phyloP scores from a whole-genome alignment of 257 asterid genomes.

The Nicotiana noctiflora region DNA sequence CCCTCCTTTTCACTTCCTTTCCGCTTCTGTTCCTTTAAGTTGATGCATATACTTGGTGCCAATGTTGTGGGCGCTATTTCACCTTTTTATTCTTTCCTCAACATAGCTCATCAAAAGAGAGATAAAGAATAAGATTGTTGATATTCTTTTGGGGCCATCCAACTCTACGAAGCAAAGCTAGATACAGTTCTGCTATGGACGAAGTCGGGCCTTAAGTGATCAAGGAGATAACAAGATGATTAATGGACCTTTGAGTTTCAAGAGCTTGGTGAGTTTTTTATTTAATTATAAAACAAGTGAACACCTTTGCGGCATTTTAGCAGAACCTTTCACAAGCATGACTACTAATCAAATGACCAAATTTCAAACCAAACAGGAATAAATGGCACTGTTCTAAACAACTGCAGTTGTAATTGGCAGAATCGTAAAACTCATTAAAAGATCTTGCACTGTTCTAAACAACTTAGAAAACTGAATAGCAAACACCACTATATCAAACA shows the following conservation, averaged over 20 bases:
- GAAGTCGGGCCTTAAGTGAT: not conserved
- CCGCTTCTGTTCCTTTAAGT: not conserved
- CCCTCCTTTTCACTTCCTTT: not conserved
- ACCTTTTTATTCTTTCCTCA: not conserved
- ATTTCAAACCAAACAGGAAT: not conserved
- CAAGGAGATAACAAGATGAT: not conserved
- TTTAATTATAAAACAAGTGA: not conserved
- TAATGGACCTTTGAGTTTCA: not conserved
- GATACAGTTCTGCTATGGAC: not conserved
- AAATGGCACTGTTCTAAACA: too few species aligned
- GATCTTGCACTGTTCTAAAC: not conserved
- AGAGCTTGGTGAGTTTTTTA: not conserved
- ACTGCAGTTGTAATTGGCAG: not conserved
- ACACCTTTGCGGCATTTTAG: not conserved
- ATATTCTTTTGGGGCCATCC: not conserved
- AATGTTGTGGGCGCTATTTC: not conserved
- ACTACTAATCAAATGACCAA: not conserved
- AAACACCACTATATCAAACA: not conserved
- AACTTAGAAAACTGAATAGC: constrained; percentile 4
- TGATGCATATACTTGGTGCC: not conserved
- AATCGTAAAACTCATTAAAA: not conserved
- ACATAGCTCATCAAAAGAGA: not conserved
- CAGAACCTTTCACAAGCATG: not conserved
- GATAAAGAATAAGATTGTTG: not conserved
- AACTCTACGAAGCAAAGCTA: not conserved